Evolutionary conservation across 2,329 filamentous ascomycete genomes (phyloP).

Genomic region (Xylaria sp.): DNA sequence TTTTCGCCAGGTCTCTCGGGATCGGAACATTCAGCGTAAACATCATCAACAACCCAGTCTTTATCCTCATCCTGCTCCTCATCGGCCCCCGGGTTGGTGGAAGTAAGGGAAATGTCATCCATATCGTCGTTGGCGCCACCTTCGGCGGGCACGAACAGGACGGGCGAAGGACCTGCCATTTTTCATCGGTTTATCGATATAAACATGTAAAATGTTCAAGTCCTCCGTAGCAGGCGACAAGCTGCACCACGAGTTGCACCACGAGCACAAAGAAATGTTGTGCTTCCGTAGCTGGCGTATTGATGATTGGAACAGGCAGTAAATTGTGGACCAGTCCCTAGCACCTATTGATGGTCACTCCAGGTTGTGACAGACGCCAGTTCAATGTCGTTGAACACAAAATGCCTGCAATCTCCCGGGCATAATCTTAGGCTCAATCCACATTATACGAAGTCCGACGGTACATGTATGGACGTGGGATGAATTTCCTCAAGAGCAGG

Average conservation of each 20-base stretch:
- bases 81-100: constrained; percentile 42
- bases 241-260: neutral
- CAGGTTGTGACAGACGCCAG: no score
- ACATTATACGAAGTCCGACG: no score
- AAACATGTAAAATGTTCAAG: neutral
- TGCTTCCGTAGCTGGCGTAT: no score
- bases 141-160: constrained; percentile 8
- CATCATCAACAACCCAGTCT: constrained; percentile 57
- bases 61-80: constrained; percentile 41
- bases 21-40: constrained; percentile 50
- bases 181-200: neutral
- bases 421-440: no score
- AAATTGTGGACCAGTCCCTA: no score
- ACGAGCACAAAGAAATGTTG: no score
- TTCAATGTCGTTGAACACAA: no score
- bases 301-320: no score
- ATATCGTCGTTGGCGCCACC: constrained; percentile 42
- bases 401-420: no score
- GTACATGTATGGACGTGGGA: no score
- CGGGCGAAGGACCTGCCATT: constrained; percentile 14
- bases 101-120: constrained; percentile 59
- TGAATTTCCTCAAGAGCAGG: no score
- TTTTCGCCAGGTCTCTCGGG: constrained; percentile 33
- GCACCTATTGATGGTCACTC: no score
- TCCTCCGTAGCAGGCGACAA: neutral